These are phyloP conservation scores for Sungouiozyma ichnusensis DNA, from an alignment of 805 yeast species.

Conservation along the genomic window DNA sequence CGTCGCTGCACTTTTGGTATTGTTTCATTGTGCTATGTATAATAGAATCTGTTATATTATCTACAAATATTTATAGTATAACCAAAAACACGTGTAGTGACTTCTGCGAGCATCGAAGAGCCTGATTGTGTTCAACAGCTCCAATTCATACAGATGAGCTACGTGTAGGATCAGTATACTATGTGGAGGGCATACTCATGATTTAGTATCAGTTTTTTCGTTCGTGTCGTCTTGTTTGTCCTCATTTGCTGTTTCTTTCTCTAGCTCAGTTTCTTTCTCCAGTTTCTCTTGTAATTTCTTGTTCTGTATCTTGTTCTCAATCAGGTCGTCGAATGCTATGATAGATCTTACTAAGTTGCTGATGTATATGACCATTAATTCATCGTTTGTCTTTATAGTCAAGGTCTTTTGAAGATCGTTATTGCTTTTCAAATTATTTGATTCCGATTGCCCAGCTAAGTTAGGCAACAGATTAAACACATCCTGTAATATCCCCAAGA, in stretches of 20 bases:
- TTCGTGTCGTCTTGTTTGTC: background rate
- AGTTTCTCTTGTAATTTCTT: slow-evolving; percentile 35
- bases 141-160: too few species aligned
- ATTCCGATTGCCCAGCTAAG: slow-evolving; percentile 29
- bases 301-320: slow-evolving; percentile 89
- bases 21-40: too few species aligned
- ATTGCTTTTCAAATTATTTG: slow-evolving; percentile 24
- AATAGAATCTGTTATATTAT: too few species aligned
- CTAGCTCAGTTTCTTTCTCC: slow-evolving; percentile 24
- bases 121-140: background rate
- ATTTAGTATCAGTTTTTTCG: background rate
- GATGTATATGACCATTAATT: slow-evolving; percentile 86
- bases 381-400: slow-evolving; percentile 90
- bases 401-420: slow-evolving; percentile 67
- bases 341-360: slow-evolving; percentile 86
- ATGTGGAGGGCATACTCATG: background rate
- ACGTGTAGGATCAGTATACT: too few species aligned
- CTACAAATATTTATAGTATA: too few species aligned
- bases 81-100: background rate
- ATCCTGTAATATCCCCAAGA: slow-evolving; percentile 87
- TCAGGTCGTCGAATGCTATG: slow-evolving; percentile 91
- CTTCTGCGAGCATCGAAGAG: background rate
- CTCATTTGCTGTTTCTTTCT: slow-evolving; percentile 1
- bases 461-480: slow-evolving; percentile 90
- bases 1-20: too few species aligned